Base-by-base conservation (phyloP, 2,329 filamentous ascomycete species). In the Pseudogymnoascus sp. region DNA sequence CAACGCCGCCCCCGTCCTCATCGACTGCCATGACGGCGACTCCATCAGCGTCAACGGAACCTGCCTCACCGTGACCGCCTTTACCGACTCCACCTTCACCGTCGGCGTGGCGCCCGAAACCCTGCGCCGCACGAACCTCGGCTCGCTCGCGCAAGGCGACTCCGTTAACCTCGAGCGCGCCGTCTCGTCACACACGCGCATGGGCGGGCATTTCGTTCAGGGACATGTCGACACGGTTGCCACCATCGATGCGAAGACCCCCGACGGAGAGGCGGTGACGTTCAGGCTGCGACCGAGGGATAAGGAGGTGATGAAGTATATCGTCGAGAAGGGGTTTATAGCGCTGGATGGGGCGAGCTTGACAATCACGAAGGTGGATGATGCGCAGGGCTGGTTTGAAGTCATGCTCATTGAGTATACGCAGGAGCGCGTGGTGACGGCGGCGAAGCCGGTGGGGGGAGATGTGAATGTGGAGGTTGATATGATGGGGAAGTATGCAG, bases 321-420 rank as follows among this genome's bases (percentile, higher is more conserved):
- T 99, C 63, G 91, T 99, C 16, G 91, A 95, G 80, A 99, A 99
- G 81, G 94, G 94, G 59, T 99, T 92, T 75, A 86, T 99, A 62
- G 91, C 92, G 49, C 84, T 99, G 60, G 94, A 99, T 73, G 94
- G 94, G 4, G 93, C 94, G 23, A 97, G 92, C 72, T 79, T 99
- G 79, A 99, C 94, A 0, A 84, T 99, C 2, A 97, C 93, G 2
- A 82, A 84, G 67, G 93, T 97, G 30, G 78, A 93, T 70, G 93
- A 97, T 74, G 82, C 72, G 3, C 83, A 85, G 67, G 87, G 88
- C 42, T 95, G 91, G 74, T 97, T 88, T 84, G 94, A 97, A 82
- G 89, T 99, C 59, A 99, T 99, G 94, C 80, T 99, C 65, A 97
- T 99, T 74, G 84, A 90, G 7, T 99, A 99, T 76, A 97, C 94